Conservation (phyloP, 2,329 filamentous ascomycete species). For the Celoporthe dispersa region DNA sequence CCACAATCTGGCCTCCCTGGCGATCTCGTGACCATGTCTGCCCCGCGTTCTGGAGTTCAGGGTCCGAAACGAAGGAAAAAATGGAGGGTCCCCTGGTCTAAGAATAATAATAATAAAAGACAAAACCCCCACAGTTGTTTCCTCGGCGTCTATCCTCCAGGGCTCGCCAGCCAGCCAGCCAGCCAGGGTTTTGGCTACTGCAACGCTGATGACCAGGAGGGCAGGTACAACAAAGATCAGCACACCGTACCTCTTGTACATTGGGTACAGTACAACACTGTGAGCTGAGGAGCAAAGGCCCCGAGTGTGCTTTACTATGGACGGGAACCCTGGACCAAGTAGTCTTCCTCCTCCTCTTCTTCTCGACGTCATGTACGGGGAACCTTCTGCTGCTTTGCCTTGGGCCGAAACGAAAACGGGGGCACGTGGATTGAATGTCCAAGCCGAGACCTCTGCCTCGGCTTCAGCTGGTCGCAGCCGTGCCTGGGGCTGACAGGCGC, state of each 20-base stretch:
- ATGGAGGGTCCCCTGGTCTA: neutral
- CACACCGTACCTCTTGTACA: neutral
- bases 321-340: neutral
- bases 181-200: neutral
- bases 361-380: too few species aligned
- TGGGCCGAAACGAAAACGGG: neutral
- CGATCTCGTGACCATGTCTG: neutral
- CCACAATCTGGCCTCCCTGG: neutral
- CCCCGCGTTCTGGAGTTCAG: constrained; percentile 3
- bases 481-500: neutral
- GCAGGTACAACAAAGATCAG: neutral
- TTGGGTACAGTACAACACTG: neutral
- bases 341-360: neutral
- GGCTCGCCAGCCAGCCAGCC: too few species aligned
- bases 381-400: neutral
- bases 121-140: neutral
- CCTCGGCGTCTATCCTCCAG: neutral
- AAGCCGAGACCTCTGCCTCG: neutral
- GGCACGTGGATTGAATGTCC: neutral
- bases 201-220: neutral
- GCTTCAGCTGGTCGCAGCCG: neutral
- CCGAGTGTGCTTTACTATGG: neutral
- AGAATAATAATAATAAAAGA: too few species aligned
- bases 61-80: neutral
- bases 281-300: neutral